A percentile compares a stretch with the other conserved stretches of the same genome.
Conservation (phyloP, 1,139 yeast species). For the Diutina scorzettiae region DNA sequence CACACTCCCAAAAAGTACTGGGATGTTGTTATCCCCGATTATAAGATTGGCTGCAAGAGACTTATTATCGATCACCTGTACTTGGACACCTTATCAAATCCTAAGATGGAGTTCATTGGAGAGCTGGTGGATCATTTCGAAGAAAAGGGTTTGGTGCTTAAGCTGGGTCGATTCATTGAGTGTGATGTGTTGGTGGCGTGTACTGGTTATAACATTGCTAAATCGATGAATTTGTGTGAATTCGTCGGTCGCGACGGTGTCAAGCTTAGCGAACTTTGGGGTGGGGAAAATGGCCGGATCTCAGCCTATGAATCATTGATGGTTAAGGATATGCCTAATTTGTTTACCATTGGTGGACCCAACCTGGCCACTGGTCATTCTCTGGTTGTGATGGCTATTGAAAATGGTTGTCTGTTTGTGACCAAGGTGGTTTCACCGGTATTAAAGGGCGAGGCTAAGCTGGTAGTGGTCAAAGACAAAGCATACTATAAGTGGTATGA, state of each 20-base stretch:
- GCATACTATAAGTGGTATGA: constrained; percentile 27
- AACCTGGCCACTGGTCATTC: constrained; percentile 35
- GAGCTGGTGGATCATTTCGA: constrained; percentile 18
- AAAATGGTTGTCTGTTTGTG: constrained; percentile 22
- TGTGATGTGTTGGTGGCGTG: constrained; percentile 35
- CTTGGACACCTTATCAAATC: constrained; percentile 22
- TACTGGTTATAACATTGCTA: constrained; percentile 22
- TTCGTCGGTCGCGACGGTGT: constrained; percentile 20
- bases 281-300: constrained; percentile 14
- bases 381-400: constrained; percentile 31
- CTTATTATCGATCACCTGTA: constrained; percentile 28
- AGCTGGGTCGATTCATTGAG: constrained; percentile 18
- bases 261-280: constrained; percentile 18
- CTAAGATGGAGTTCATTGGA: constrained; percentile 18
- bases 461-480: constrained; percentile 21
- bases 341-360: constrained; percentile 29
- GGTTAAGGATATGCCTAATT: constrained; percentile 25
- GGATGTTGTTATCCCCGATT: constrained; percentile 23
- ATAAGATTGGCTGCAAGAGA: constrained; percentile 33
- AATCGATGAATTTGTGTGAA: constrained; percentile 10
- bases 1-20: constrained; percentile 25
- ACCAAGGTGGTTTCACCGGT: constrained; percentile 17
- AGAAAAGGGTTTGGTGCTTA: constrained; percentile 20
- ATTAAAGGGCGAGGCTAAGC: constrained; percentile 18
- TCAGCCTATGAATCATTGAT: constrained; percentile 16